These are phyloP conservation scores for Ophiosphaerella korrae DNA, from an alignment of 2,329 filamentous ascomycete genomes.

Conservation along the genomic window DNA sequence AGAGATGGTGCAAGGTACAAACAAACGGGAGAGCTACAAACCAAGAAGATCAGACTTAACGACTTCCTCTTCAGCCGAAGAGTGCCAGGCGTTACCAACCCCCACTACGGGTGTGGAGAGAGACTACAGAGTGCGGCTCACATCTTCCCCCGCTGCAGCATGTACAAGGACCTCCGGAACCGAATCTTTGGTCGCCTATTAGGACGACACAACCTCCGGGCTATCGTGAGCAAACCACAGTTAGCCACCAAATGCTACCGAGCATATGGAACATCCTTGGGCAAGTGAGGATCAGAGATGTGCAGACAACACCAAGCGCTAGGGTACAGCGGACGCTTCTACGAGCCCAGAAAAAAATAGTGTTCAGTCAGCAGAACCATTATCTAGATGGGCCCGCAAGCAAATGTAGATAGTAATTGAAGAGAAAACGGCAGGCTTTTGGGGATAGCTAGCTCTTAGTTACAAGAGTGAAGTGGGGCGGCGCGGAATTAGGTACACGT, in stretches of 20 bases:
- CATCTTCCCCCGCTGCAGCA: constrained; percentile 18
- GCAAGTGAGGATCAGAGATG: constrained; percentile 15
- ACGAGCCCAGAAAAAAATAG: constrained; percentile 11
- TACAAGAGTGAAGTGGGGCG: no score
- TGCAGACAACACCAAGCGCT: constrained; percentile 6
- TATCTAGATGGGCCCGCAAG: no score
- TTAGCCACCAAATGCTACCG: constrained; percentile 22
- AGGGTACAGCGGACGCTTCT: constrained; percentile 17
- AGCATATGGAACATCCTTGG: constrained; percentile 26
- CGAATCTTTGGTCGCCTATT: constrained; percentile 16
- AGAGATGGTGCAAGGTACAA: constrained; percentile 14
- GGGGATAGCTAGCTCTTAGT: no score
- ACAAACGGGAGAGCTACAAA: constrained; percentile 7
- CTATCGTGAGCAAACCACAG: constrained; percentile 17
- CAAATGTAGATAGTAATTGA: no score
- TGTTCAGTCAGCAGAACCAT: background rate
- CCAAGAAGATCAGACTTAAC: constrained; percentile 20
- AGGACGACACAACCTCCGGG: constrained; percentile 17
- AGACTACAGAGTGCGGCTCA: constrained; percentile 20
- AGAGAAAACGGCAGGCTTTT: no score
- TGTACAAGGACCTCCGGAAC: constrained; percentile 16
- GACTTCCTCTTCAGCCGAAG: constrained; percentile 19
- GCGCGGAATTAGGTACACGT: background rate
- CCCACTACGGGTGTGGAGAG: constrained; percentile 16
- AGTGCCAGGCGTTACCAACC: constrained; percentile 14